Evolutionary conservation across 768 basidiomycete genomes (phyloP).

Genomic region (Hericium rajendrae): DNA sequence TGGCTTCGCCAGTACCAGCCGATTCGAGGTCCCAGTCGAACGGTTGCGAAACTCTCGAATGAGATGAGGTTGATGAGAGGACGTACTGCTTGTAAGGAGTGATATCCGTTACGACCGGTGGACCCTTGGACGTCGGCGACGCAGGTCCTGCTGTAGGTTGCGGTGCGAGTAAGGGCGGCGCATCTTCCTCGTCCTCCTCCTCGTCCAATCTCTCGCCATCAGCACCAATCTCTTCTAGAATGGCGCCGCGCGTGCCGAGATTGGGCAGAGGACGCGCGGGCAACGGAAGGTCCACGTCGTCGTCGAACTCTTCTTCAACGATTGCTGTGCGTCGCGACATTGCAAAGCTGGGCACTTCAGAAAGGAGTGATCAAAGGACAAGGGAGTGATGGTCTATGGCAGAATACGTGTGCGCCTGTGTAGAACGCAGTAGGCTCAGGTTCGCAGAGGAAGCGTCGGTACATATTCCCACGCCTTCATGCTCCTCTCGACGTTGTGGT

Average conservation of each 20-base stretch:
- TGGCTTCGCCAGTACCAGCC: no score
- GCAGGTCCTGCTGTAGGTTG: conserved; percentile 14
- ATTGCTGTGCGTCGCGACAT: conserved; percentile 69
- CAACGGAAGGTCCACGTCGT: conserved; percentile 86
- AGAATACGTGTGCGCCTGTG: not conserved
- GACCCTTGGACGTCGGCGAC: conserved; percentile 17
- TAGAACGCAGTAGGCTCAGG: not conserved
- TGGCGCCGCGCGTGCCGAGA: conserved; percentile 59
- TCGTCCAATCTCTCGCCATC: conserved; percentile 36
- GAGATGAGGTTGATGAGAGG: not conserved
- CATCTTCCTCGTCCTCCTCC: conserved; percentile 25
- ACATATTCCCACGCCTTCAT: conserved; percentile 6
- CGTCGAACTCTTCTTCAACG: conserved; percentile 80
- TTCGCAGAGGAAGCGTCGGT: conserved; percentile 1
- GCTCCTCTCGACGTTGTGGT: not conserved
- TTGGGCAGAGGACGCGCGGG: conserved; percentile 58
- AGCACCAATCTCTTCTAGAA: conserved; percentile 55
- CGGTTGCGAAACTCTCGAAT: no score
- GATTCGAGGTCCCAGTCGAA: no score
- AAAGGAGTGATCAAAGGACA: not conserved
- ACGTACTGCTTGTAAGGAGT: conserved; percentile 79
- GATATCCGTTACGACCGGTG: conserved; percentile 52
- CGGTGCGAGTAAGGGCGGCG: conserved; percentile 48
- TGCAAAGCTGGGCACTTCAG: not conserved
- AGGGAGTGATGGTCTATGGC: not conserved